These are phyloP conservation scores for Globisporangium alternatum DNA, from an alignment of 352 stramenopile species.

Conservation along the genomic window DNA sequence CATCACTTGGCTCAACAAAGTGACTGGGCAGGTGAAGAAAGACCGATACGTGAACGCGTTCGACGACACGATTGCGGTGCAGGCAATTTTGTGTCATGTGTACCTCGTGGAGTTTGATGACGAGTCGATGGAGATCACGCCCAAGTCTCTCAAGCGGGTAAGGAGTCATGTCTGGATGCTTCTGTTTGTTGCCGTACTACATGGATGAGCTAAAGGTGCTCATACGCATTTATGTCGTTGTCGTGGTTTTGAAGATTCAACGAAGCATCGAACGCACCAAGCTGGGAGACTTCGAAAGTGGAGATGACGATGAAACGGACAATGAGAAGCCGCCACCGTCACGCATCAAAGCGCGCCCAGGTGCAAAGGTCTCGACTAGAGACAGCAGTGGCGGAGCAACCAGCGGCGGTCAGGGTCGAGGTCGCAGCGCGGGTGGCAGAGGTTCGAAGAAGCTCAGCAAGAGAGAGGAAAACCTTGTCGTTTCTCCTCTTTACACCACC, in stretches of 20 bases:
- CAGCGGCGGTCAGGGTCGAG: constrained; percentile 11
- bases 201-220: not conserved
- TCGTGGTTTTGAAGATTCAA: constrained; percentile 14
- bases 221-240: not conserved
- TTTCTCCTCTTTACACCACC: constrained; percentile 43
- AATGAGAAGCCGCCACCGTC: constrained; percentile 52
- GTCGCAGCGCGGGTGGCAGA: constrained; percentile 11
- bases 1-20: constrained; percentile 62
- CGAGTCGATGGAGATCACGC: constrained; percentile 46
- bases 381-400: constrained; percentile 1
- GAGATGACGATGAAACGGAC: constrained; percentile 42
- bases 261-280: constrained; percentile 41
- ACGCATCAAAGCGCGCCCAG: constrained; percentile 23
- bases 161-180: constrained; percentile 3
- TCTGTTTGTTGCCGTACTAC: not conserved
- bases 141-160: constrained; percentile 57
- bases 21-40: constrained; percentile 8
- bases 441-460: constrained; percentile 30
- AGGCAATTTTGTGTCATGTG: constrained; percentile 73
- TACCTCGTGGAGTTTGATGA: constrained; percentile 45
- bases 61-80: constrained; percentile 59
- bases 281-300: constrained; percentile 20
- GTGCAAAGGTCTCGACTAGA: constrained; percentile 5
- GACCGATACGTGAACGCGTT: constrained; percentile 48
- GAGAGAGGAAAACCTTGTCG: constrained; percentile 38